Evolutionary conservation across 805 yeast genomes (phyloP), one percentile per base, ranked within the genome.

Genomic region (Metschnikowia chrysomelidarum): DNA sequence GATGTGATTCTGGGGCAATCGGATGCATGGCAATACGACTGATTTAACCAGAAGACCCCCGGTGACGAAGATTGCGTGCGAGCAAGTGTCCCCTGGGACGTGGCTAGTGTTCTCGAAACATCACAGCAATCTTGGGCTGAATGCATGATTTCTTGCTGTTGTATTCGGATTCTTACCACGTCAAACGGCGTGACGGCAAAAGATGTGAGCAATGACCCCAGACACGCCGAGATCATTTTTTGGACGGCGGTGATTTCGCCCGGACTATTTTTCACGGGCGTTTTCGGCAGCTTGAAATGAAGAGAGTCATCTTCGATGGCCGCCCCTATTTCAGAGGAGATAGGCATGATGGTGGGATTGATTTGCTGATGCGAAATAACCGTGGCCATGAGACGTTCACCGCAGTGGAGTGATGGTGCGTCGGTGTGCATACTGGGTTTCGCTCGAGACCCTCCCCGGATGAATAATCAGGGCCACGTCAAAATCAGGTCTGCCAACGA

Each of bases 161-260:
- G 94, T 19, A 83, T 62, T 41, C 94, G 62, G 19, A 85, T 78
- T 41, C 91, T 64, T 0, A 85, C 82, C 24, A 85, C 93, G 57
- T 85, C 94, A 58, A 85, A 76, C 1, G 94, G 94, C 1, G 93
- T 85, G 21, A 85, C 78, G 25, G 81, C 79, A 23, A 82, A 48
- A 0, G 91, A 82, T 2, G 91, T 85, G 14, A 84, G 49, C 5
- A 85, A 50, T 0, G 91, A 81, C 0, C 94, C 94, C 29, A 78
- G 68, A 48, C 87, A 79, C 0, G 94, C 93, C 49, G 89, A 80
- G 21, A 80, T 57, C 89, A 85, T 82, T 32, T 88, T 58, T 50
- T 85, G 87, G 3, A 62, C 46, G 17, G 76, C 47, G 5, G 80
- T 63, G 39, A 76, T 73, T 12, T 65, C 67, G 9, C 47, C 41